Base-by-base conservation (phyloP, 495 filamentous ascomycete species). In the Penicillium waksmanii region DNA sequence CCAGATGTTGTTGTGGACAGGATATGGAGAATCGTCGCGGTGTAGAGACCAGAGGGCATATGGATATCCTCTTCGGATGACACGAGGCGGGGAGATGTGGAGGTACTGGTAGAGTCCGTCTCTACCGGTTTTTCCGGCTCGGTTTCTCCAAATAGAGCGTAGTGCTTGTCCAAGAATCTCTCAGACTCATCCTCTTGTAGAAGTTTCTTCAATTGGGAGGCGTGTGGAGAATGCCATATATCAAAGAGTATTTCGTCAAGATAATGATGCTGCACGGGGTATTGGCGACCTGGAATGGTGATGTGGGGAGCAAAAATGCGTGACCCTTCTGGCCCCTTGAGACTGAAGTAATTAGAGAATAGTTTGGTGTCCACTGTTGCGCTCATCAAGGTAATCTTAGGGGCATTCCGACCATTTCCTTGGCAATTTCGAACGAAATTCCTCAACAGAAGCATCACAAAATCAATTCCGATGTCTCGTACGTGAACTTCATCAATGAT, bases 401-500 rank as follows among this genome's bases (percentile, higher is more conserved):
- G 82, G 23, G 66, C 67, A 11, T 66, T 58, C 52, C 73, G 71
- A 9, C 75, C 74, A n/a, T 53, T 57, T 7, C 34, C 54, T 55
- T 54, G 64, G 34, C 81, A 71, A 17, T 75, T 60, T 23, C 71
- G 62, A 17, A 84, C 65, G 21, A 68, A 66, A 19, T 75, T 77
- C 63, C 82, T 87, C 27, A 87, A 59, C 19, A 84, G 62, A 42
- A 85, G 76, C 64, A 87, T 74, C 17, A 85, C 68, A 55, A 85
- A 79, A 59, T 87, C 84, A 34, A 84, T 82, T 6, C 70, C 57
- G 21, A 84, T 75, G 61, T 83, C 79, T 53, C 84, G 77, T 60
- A 86, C 84, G 65, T 87, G 85, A 35, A 86, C 83, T 69, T 87
- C 85, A 54, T 87, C 84, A 53, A 87, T 79, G 33, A 87, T 72